phyloP scores from a whole-genome alignment of 2,329 filamentous ascomycete species.

The Ophiostoma sp. region DNA sequence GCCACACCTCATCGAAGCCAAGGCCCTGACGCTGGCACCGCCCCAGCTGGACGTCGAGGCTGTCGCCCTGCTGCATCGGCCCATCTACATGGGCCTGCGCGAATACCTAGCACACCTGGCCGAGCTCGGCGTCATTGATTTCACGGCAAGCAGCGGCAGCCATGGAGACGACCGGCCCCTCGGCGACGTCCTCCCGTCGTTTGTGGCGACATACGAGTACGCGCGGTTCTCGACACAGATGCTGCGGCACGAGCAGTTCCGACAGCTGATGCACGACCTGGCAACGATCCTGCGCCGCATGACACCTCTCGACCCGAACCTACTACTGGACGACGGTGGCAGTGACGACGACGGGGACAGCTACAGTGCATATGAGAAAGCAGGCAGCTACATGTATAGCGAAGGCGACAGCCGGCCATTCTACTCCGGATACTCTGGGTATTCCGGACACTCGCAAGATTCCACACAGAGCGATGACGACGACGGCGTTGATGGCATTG shows the following conservation, averaged over 20 bases:
- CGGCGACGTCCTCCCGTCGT: constrained; percentile 46
- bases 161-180: constrained; percentile 12
- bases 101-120: constrained; percentile 72
- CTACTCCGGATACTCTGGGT: constrained; percentile 26
- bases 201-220: constrained; percentile 72
- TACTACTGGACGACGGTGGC: constrained; percentile 39
- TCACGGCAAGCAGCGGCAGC: constrained; percentile 22
- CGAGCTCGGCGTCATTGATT: constrained; percentile 55
- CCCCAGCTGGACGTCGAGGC: constrained; percentile 59
- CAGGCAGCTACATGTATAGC: constrained; percentile 25
- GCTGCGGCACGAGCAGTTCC: constrained; percentile 65
- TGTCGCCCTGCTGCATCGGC: constrained; percentile 65
- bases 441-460: constrained; percentile 6
- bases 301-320: constrained; percentile 53
- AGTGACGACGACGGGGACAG: constrained; percentile 25
- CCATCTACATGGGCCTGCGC: constrained; percentile 65
- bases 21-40: constrained; percentile 79
- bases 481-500: constrained; percentile 37
- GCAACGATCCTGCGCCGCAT: constrained; percentile 74
- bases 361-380: constrained; percentile 32
- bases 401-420: constrained; percentile 37
- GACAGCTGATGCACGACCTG: constrained; percentile 76
- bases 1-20: constrained; percentile 84
- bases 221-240: constrained; percentile 73
- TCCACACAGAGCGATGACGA: constrained; percentile 27